A percentile compares a stretch with the other conserved stretches of the same genome.
These are phyloP conservation scores for Mycena haematopus DNA, from an alignment of 768 basidiomycete species.

Conservation along the genomic window DNA sequence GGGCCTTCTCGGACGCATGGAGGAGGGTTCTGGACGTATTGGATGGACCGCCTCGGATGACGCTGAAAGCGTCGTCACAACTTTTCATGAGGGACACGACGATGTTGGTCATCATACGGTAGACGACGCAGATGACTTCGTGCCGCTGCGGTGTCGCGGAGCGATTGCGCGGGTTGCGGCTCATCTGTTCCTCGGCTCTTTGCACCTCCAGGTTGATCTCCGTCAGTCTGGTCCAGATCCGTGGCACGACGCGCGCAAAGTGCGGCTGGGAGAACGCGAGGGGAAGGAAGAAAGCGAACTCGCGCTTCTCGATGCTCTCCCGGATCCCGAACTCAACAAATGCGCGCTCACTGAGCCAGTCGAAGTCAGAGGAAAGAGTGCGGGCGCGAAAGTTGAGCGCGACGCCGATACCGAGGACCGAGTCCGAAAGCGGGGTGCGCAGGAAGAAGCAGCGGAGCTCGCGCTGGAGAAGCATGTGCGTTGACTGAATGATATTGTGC, in stretches of 20 bases:
- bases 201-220: slow-evolving; percentile 40
- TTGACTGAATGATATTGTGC: slow-evolving; percentile 36
- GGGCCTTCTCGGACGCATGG: slow-evolving; percentile 51
- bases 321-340: slow-evolving; percentile 44
- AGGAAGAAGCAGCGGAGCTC: slow-evolving; percentile 55
- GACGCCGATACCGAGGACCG: slow-evolving; percentile 50
- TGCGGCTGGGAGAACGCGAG: slow-evolving; percentile 50
- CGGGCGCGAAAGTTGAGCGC: slow-evolving; percentile 39
- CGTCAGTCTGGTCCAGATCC: slow-evolving; percentile 44
- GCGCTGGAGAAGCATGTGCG: slow-evolving; percentile 45
- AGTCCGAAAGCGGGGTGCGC: slow-evolving; percentile 43
- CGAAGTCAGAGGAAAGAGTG: slow-evolving; percentile 50
- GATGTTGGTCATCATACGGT: slow-evolving; percentile 54
- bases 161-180: slow-evolving; percentile 23
- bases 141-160: slow-evolving; percentile 32
- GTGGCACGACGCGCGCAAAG: slow-evolving; percentile 39
- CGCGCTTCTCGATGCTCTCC: slow-evolving; percentile 47
- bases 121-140: slow-evolving; percentile 45
- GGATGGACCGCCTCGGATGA: not conserved
- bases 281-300: slow-evolving; percentile 50
- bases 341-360: slow-evolving; percentile 53
- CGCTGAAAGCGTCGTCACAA: slow-evolving; percentile 45
- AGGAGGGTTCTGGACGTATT: slow-evolving; percentile 32
- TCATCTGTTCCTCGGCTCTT: slow-evolving; percentile 34
- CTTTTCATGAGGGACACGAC: slow-evolving; percentile 52